Evolutionary conservation across 1,284 basidiomycete genomes (phyloP).

Genomic region (Ustilago nuda): DNA sequence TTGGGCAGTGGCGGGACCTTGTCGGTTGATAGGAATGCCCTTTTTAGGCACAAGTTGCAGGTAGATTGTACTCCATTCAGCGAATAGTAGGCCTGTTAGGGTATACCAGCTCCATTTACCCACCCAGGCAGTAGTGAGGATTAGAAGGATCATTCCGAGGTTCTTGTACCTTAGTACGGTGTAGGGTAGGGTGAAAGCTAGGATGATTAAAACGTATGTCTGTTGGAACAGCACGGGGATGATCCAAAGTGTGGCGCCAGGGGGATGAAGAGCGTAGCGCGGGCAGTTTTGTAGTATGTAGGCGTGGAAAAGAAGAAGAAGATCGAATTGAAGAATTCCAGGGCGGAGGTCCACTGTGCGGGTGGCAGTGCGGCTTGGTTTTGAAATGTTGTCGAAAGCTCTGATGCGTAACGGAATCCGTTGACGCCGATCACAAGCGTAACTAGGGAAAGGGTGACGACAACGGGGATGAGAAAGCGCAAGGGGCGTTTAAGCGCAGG

Average conservation of each 20-base stretch:
- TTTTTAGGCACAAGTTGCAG: slow-evolving; percentile 26
- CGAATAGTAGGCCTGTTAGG: slow-evolving; percentile 53
- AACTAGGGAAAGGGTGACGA: slow-evolving; percentile 47
- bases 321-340: slow-evolving; percentile 58
- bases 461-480: slow-evolving; percentile 51
- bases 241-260: slow-evolving; percentile 53
- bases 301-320: slow-evolving; percentile 52
- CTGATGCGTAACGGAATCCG: slow-evolving; percentile 48
- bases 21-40: slow-evolving; percentile 27
- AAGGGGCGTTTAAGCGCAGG: slow-evolving; percentile 57
- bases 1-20: slow-evolving; percentile 11
- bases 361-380: slow-evolving; percentile 53
- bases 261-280: slow-evolving; percentile 45
- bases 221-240: slow-evolving; percentile 57
- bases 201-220: slow-evolving; percentile 53
- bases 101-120: slow-evolving; percentile 59
- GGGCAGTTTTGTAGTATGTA: slow-evolving; percentile 25
- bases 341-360: slow-evolving; percentile 25
- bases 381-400: slow-evolving; percentile 14
- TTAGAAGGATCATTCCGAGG: slow-evolving; percentile 43
- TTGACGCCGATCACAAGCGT: slow-evolving; percentile 37
- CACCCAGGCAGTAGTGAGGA: slow-evolving; percentile 56
- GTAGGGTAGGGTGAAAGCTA: slow-evolving; percentile 52
- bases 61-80: slow-evolving; percentile 54
- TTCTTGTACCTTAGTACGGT: slow-evolving; percentile 53